Evolutionary conservation across 805 yeast species (phyloP).

Genomic region (Spathaspora girioi): DNA sequence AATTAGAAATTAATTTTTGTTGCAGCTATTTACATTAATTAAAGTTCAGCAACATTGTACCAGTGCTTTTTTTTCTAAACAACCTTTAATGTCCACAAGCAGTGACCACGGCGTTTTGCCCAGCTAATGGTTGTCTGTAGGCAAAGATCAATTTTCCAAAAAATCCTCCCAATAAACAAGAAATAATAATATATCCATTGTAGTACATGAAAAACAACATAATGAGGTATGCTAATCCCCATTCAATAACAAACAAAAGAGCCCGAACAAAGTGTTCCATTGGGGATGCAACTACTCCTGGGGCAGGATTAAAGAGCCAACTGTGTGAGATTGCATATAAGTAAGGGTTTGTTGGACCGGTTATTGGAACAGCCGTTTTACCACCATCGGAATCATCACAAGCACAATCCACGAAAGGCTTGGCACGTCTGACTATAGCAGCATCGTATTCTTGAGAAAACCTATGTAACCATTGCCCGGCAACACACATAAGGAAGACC

Average conservation of each 20-base stretch:
- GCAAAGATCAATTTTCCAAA: constrained; percentile 55
- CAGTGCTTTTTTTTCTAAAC: background rate
- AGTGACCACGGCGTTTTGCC: constrained; percentile 3
- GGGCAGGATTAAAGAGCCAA: constrained; percentile 23
- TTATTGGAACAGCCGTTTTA: background rate
- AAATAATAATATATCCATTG: constrained; percentile 64
- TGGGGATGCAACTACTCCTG: constrained; percentile 33
- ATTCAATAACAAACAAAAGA: constrained; percentile 50
- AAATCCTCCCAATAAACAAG: constrained; percentile 60
- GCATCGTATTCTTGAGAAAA: constrained; percentile 49
- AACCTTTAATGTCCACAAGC: constrained; percentile 2
- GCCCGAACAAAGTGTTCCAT: constrained; percentile 52
- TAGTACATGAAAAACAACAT: constrained; percentile 76
- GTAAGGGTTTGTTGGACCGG: constrained; percentile 13
- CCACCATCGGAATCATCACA: background rate
- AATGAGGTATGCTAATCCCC: constrained; percentile 62
- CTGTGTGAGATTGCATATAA: constrained; percentile 26
- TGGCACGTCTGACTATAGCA: constrained; percentile 19
- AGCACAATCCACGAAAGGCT: background rate
- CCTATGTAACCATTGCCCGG: constrained; percentile 56
- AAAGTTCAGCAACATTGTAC: background rate
- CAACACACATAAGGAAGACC: constrained; percentile 54
- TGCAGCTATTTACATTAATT: background rate
- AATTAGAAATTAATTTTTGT: background rate
- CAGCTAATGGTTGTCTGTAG: constrained; percentile 36